phyloP scores from a whole-genome alignment of 305 asterid genomes.

The Fraxinus latifolia region DNA sequence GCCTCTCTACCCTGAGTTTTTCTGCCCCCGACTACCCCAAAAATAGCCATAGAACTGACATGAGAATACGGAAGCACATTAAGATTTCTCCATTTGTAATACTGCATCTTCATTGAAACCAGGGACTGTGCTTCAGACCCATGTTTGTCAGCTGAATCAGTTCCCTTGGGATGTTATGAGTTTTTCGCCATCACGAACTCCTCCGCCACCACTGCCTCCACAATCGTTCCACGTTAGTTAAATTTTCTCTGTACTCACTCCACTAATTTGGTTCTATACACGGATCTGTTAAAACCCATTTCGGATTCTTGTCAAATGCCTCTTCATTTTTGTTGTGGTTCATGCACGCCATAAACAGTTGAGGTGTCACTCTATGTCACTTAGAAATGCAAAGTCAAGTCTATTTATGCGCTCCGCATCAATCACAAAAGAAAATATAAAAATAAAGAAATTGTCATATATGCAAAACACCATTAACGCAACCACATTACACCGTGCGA shows the following conservation, averaged over 20 bases:
- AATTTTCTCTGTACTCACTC: neutral
- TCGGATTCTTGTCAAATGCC: neutral
- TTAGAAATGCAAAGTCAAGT: too few species aligned
- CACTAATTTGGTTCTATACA: neutral
- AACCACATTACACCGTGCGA: too few species aligned
- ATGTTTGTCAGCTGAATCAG: conserved; percentile 53
- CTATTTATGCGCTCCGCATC: too few species aligned
- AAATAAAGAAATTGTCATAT: too few species aligned
- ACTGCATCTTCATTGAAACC: too few species aligned
- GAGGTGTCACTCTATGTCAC: too few species aligned
- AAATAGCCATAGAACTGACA: too few species aligned
- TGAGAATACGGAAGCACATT: too few species aligned
- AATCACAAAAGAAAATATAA: too few species aligned
- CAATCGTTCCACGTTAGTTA: conserved; percentile 37
- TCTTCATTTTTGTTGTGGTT: conserved; percentile 30
- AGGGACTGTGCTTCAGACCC: conserved; percentile 19
- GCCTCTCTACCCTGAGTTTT: too few species aligned
- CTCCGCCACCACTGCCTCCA: conserved; percentile 25
- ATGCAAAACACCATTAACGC: too few species aligned
- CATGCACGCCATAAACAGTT: conserved; percentile 17
- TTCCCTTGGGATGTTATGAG: conserved; percentile 58
- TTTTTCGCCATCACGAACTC: conserved; percentile 39
- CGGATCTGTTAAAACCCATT: conserved; percentile 36
- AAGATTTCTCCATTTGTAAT: too few species aligned
- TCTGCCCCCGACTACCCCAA: neutral